Evolutionary conservation across 1,284 basidiomycete genomes (phyloP).

Genomic region (Agaricales sp.): DNA sequence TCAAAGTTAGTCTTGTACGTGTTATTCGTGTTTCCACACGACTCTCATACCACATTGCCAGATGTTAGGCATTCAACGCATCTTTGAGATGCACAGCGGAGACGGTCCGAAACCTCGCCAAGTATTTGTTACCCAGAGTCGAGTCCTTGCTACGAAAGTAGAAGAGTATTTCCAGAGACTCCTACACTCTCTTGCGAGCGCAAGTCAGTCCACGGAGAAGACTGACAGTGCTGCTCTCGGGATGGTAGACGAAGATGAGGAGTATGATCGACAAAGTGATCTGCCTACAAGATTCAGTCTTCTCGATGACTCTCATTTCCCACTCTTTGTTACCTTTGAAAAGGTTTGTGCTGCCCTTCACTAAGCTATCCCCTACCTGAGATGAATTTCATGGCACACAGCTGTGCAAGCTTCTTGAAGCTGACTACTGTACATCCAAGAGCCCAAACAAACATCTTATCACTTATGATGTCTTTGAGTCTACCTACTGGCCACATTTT

Average conservation of each 20-base stretch:
- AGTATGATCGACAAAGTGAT: slow-evolving; percentile 29
- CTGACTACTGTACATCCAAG: slow-evolving; percentile 21
- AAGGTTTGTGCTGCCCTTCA: slow-evolving; percentile 27
- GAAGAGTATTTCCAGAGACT: slow-evolving; percentile 54
- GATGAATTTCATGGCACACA: slow-evolving; percentile 16
- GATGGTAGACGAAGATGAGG: slow-evolving; percentile 40
- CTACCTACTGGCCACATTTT: slow-evolving; percentile 56
- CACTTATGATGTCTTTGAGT: slow-evolving; percentile 40
- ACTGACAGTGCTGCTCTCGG: slow-evolving; percentile 19
- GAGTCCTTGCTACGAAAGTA: slow-evolving; percentile 52
- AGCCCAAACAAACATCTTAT: slow-evolving; percentile 19
- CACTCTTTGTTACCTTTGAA: slow-evolving; percentile 60
- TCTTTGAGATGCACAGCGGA: slow-evolving; percentile 26
- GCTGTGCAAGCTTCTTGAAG: slow-evolving; percentile 33
- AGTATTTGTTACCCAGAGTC: slow-evolving; percentile 65
- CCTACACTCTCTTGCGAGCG: slow-evolving; percentile 32
- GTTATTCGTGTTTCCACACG: background rate
- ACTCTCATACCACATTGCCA: slow-evolving; percentile 20
- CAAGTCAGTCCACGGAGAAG: slow-evolving; percentile 21
- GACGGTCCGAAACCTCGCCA: slow-evolving; percentile 41
- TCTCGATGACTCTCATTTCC: slow-evolving; percentile 53
- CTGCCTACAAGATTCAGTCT: slow-evolving; percentile 50
- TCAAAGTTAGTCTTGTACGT: slow-evolving; percentile 16
- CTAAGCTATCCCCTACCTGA: slow-evolving; percentile 4
- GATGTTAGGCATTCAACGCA: slow-evolving; percentile 54